Evolutionary conservation across 805 yeast genomes (phyloP), one percentile per base, ranked within the genome.

Genomic region (Saccharomycopsis capsularis): DNA sequence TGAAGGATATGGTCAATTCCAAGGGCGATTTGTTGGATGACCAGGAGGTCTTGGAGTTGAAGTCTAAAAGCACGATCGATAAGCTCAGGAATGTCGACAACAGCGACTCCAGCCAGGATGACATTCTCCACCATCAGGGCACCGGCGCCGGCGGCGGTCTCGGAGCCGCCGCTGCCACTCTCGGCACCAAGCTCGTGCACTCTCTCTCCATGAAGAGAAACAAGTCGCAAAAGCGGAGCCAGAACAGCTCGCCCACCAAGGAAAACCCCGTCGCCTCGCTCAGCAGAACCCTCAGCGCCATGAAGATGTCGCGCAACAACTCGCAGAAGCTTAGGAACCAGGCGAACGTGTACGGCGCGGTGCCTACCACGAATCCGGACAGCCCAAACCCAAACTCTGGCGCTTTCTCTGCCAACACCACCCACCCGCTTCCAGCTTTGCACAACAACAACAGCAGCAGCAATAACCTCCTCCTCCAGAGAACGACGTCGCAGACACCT

Each of bases 1-100:
- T 52, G 25, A 49, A 52, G 29, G 55, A 52, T 16, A 52, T 52
- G 55, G 55, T 50, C 5, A 46, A 40, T 42, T 52, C 55, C 3
- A 40, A 50, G 23, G 53, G 53, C 2, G 55, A 52, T 3, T 34
- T 52, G 21, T 9, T 29, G 32, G 47, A 25, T 9, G 22, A 50
- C 15, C 34, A 51, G n/a, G 48, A 47, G 24, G 45, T 35, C 13
- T 29, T 34, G 18, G 48, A 50, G 19, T 36, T 47, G 13, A 15
- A 24, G 9, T 46, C 51, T 11, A 52, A 52, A 24, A 36, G 29
- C 19, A 44, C 45, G 3, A 52, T 52, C 27, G 49, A 43, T 19
- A 38, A 38, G 11, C 27, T 52, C 16, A 42, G 53, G 32, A 44
- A 30, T 22, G 30, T 36, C 27, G 41, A 38, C 18, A 29, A 29